These are phyloP conservation scores for Cantharellus cinnabarinus DNA, from an alignment of 768 basidiomycete genomes.

Conservation along the genomic window DNA sequence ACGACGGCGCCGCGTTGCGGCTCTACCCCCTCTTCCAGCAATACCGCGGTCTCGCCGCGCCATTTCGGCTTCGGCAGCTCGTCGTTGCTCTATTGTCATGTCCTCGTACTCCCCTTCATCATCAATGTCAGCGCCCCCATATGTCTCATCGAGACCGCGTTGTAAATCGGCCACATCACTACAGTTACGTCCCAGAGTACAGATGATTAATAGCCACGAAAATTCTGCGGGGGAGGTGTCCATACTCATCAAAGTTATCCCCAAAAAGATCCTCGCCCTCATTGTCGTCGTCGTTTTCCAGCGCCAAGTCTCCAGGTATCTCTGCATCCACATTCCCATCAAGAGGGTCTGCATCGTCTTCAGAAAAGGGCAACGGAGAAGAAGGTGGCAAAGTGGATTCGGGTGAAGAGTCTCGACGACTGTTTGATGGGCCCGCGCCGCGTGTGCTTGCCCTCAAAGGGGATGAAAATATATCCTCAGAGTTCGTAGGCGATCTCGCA, in stretches of 20 bases:
- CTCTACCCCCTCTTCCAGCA: conserved; percentile 49
- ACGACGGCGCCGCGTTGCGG: conserved; percentile 56
- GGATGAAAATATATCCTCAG: neutral
- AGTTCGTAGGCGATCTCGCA: neutral
- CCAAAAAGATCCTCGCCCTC: conserved; percentile 89
- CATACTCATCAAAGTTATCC: conserved; percentile 48
- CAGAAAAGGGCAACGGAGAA: conserved; percentile 64
- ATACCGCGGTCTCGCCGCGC: conserved; percentile 64
- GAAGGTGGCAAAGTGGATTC: conserved; percentile 55
- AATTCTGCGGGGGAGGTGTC: conserved; percentile 14
- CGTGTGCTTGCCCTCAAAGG: neutral
- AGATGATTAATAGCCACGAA: conserved; percentile 4
- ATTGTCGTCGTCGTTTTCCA: conserved; percentile 40
- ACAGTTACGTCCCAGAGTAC: neutral
- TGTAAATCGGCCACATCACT: neutral
- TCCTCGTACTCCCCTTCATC: conserved; percentile 48
- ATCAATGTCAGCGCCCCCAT: conserved; percentile 73
- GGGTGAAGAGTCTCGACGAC: conserved; percentile 18
- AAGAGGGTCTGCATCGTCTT: conserved; percentile 45
- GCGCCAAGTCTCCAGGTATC: conserved; percentile 28
- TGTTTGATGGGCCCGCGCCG: neutral
- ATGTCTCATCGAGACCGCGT: conserved; percentile 42
- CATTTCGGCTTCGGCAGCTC: conserved; percentile 76
- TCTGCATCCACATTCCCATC: conserved; percentile 49
- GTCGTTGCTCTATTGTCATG: conserved; percentile 46